These are phyloP conservation scores for Passalora sequoiae DNA, from an alignment of 2,329 filamentous ascomycete genomes.

Conservation along the genomic window DNA sequence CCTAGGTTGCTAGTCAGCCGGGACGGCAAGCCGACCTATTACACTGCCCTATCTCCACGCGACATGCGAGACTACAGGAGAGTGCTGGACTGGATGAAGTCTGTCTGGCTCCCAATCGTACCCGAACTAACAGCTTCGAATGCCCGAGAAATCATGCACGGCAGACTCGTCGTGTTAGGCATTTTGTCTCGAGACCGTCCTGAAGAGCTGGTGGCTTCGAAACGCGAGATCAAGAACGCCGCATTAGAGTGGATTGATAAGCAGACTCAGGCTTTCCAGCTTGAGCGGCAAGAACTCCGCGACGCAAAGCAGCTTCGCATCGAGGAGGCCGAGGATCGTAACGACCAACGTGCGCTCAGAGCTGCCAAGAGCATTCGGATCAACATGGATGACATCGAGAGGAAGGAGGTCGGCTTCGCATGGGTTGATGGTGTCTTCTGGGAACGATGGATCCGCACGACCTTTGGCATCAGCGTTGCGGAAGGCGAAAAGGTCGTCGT, in stretches of 20 bases:
- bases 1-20: conserved; percentile 85
- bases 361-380: conserved; percentile 87
- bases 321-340: conserved; percentile 90
- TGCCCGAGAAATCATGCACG: conserved; percentile 89
- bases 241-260: conserved; percentile 98
- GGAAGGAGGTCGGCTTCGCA: conserved; percentile 87
- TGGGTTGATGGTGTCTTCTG: conserved; percentile 98
- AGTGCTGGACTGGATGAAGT: conserved; percentile 88
- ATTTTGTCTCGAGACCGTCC: conserved; percentile 75
- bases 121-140: conserved; percentile 89
- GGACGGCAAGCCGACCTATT: conserved; percentile 86
- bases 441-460: conserved; percentile 94
- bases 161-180: conserved; percentile 88
- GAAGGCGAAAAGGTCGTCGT: conserved; percentile 91
- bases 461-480: conserved; percentile 83
- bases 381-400: conserved; percentile 79
- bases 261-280: conserved; percentile 83
- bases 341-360: conserved; percentile 79
- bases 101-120: conserved; percentile 91
- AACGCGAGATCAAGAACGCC: conserved; percentile 89
- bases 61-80: conserved; percentile 85
- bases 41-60: conserved; percentile 75
- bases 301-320: conserved; percentile 93
- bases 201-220: conserved; percentile 71
- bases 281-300: conserved; percentile 86